Conservation (phyloP, 2,329 filamentous ascomycete species). For the Alternaria brassicicola region DNA sequence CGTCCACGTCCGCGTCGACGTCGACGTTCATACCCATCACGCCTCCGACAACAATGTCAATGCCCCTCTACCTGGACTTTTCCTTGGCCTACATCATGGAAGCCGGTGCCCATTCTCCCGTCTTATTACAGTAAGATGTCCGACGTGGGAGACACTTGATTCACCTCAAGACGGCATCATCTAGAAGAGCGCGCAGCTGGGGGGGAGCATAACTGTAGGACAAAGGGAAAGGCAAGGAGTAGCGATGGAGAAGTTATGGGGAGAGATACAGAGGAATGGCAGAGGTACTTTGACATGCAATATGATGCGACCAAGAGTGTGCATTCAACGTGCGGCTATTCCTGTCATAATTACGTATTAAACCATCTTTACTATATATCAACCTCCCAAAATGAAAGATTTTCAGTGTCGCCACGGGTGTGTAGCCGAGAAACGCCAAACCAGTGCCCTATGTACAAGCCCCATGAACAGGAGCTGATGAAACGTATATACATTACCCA, state of each 20-base stretch:
- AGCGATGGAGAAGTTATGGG: neutral
- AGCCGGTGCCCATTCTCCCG: neutral
- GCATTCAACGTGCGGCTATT: neutral
- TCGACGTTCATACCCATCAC: neutral
- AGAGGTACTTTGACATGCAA: neutral
- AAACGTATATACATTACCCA: constrained; percentile 2
- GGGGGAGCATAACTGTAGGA: neutral
- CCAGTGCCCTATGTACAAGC: constrained; percentile 1
- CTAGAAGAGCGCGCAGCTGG: neutral
- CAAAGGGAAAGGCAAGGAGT: neutral
- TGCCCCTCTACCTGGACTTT: neutral
- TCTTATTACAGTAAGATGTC: too few relatives aligned
- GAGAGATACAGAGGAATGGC: neutral
- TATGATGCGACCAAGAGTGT: neutral
- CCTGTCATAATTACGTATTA: constrained; percentile 1
- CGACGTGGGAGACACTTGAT: neutral
- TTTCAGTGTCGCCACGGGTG: neutral
- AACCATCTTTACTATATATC: neutral
- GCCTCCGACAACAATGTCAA: neutral
- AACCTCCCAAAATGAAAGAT: constrained; percentile 1
- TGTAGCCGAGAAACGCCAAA: neutral
- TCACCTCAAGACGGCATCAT: neutral
- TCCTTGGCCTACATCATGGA: neutral
- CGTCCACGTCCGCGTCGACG: too few relatives aligned
- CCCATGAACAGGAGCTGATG: neutral